Percentiles rank a stretch among this genome's conserved stretches.
Evolutionary conservation across 768 basidiomycete genomes (phyloP).

Genomic region (Russula sp.): DNA sequence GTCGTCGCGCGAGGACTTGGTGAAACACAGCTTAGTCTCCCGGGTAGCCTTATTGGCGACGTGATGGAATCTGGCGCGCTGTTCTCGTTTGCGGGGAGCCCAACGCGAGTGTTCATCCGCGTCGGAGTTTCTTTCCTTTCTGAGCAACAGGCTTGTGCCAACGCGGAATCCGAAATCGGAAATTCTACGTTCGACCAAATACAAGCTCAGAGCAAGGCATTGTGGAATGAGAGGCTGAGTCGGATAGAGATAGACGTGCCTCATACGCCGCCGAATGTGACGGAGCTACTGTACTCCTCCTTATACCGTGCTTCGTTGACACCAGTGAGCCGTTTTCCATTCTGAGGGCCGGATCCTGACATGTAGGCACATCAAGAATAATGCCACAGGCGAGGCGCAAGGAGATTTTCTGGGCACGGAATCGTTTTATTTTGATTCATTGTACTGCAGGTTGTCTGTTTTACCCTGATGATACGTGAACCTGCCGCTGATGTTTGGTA

Average conservation of each 20-base stretch:
- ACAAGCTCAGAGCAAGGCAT: conserved; percentile 46
- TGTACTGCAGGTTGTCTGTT: conserved; percentile 67
- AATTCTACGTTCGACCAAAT: conserved; percentile 57
- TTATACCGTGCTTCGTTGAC: conserved; percentile 62
- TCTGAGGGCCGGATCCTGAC: neutral
- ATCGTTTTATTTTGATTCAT: conserved; percentile 65
- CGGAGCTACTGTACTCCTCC: conserved; percentile 68
- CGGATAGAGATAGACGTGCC: conserved; percentile 63
- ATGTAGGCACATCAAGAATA: conserved; percentile 46
- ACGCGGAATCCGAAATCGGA: conserved; percentile 64
- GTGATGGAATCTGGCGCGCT: conserved; percentile 66
- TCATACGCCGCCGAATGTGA: conserved; percentile 59
- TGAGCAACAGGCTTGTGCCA: conserved; percentile 60
- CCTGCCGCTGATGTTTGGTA: neutral
- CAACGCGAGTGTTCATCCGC: conserved; percentile 52
- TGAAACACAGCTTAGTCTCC: conserved; percentile 56
- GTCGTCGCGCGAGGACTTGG: conserved; percentile 64
- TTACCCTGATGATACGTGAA: conserved; percentile 26
- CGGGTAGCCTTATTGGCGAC: conserved; percentile 57
- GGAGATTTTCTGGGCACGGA: conserved; percentile 55
- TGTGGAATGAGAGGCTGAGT: conserved; percentile 66
- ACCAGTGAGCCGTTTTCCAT: conserved; percentile 44
- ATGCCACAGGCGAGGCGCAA: conserved; percentile 67
- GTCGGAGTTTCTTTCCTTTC: conserved; percentile 69
- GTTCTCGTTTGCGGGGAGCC: conserved; percentile 53